Percentiles rank a stretch among this genome's conserved stretches.
Conservation (phyloP, 2,329 filamentous ascomycete species). For the Aspergillus eucalypticola region DNA sequence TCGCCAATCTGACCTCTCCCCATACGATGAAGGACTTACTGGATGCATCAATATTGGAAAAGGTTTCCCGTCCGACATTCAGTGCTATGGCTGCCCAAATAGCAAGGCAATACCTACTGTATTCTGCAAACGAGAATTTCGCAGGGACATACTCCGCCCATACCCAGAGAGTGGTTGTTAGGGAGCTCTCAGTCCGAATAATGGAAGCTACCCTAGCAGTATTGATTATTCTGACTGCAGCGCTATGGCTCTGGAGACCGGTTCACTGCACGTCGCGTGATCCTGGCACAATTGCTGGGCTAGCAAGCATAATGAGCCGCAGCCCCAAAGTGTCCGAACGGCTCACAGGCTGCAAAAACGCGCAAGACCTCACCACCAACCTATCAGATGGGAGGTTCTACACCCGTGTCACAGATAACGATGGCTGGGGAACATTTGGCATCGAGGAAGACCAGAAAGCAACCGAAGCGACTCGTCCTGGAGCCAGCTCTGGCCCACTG, state of each 20-base stretch:
- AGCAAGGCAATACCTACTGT: constrained; percentile 4
- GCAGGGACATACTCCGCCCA: constrained; percentile 2
- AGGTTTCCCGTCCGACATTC: neutral
- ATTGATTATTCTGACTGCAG: neutral
- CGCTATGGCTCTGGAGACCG: constrained; percentile 7
- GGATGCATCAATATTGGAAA: constrained; percentile 1
- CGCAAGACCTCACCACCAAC: neutral
- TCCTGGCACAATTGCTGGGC: constrained; percentile 10
- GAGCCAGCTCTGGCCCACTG: neutral
- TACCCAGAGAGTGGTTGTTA: constrained; percentile 3
- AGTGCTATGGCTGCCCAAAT: constrained; percentile 6
- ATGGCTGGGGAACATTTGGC: constrained; percentile 1
- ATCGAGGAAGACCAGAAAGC: neutral
- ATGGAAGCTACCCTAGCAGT: constrained; percentile 9
- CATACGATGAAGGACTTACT: neutral
- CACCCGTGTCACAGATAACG: neutral
- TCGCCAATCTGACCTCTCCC: constrained; percentile 8
- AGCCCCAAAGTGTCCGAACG: neutral
- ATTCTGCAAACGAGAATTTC: neutral
- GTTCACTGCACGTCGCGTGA: constrained; percentile 9
- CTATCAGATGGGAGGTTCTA: neutral
- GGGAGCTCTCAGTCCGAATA: constrained; percentile 8
- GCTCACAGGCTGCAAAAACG: constrained; percentile 1
- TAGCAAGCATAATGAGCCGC: constrained; percentile 5
- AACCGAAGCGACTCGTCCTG: neutral